Evolutionary conservation across 73 alveolate genomes (phyloP).

Genomic region (Symbiodinium pilosum): DNA sequence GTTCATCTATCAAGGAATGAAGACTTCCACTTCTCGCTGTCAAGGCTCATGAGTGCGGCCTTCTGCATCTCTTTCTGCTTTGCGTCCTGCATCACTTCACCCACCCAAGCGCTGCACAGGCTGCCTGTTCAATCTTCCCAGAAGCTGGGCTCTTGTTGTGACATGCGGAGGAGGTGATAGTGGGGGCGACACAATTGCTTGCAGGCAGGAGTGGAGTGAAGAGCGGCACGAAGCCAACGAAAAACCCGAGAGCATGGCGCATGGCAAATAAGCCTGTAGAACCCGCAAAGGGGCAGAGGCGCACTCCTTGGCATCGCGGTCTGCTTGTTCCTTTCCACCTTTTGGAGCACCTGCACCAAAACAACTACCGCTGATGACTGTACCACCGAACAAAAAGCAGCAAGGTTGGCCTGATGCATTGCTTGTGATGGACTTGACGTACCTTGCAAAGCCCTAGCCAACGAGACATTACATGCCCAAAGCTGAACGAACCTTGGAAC

Average conservation of each 20-base stretch:
- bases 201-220: too few relatives aligned
- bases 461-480: background rate
- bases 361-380: background rate
- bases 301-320: background rate
- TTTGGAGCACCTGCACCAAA: slow-evolving; percentile 4
- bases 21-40: too few relatives aligned
- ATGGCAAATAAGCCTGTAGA: too few relatives aligned
- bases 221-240: too few relatives aligned
- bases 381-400: background rate
- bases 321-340: background rate
- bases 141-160: background rate
- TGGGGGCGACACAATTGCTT: background rate
- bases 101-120: too few relatives aligned
- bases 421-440: slow-evolving; percentile 87
- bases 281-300: background rate
- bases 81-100: slow-evolving; percentile 18
- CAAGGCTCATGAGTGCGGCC: slow-evolving; percentile 35
- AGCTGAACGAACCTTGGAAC: background rate
- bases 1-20: too few relatives aligned
- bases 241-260: too few relatives aligned
- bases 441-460: background rate
- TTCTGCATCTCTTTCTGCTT: slow-evolving; percentile 88
- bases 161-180: background rate
- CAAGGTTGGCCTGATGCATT: slow-evolving; percentile 24
- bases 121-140: too few relatives aligned